phyloP scores from a whole-genome alignment of 2,329 filamentous ascomycete species.

The Fusarium kyushuense region DNA sequence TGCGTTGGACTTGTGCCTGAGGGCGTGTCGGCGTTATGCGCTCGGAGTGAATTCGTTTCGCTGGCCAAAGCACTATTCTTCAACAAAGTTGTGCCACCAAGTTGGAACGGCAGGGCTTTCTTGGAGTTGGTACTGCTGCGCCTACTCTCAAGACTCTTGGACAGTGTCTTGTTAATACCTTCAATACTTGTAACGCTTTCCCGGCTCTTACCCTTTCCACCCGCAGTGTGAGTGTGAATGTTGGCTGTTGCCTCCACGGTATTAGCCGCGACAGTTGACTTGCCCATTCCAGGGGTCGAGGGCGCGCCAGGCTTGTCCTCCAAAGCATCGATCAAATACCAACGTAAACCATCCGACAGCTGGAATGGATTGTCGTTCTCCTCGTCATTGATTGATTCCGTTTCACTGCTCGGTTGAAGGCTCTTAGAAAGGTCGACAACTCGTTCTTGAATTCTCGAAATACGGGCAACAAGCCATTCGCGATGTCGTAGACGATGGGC shows the following conservation, averaged over 20 bases:
- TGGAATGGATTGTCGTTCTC: constrained; percentile 98
- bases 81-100: constrained; percentile 56
- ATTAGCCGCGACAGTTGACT: constrained; percentile 89
- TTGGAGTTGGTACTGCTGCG: constrained; percentile 89
- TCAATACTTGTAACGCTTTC: constrained; percentile 71
- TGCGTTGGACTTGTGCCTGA: constrained; percentile 58
- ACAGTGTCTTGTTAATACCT: constrained; percentile 81
- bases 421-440: constrained; percentile 92
- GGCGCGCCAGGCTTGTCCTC: constrained; percentile 95
- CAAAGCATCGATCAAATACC: constrained; percentile 93
- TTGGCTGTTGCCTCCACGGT: constrained; percentile 88
- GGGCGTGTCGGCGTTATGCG: constrained; percentile 59
- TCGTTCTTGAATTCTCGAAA: constrained; percentile 89
- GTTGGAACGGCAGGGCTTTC: constrained; percentile 73
- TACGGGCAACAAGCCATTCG: constrained; percentile 97
- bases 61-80: constrained; percentile 67
- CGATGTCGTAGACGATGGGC: constrained; percentile 83
- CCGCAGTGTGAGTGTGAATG: constrained; percentile 64
- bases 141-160: constrained; percentile 90
- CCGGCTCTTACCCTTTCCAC: constrained; percentile 59
- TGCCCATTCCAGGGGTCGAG: constrained; percentile 90
- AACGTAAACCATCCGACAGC: constrained; percentile 91
- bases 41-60: constrained; percentile 70
- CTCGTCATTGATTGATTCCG: constrained; percentile 67
- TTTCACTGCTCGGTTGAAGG: constrained; percentile 64